Evolutionary conservation across 768 basidiomycete genomes (phyloP), one percentile per base, ranked within the genome.

Genomic region (Hygrophorus russula): DNA sequence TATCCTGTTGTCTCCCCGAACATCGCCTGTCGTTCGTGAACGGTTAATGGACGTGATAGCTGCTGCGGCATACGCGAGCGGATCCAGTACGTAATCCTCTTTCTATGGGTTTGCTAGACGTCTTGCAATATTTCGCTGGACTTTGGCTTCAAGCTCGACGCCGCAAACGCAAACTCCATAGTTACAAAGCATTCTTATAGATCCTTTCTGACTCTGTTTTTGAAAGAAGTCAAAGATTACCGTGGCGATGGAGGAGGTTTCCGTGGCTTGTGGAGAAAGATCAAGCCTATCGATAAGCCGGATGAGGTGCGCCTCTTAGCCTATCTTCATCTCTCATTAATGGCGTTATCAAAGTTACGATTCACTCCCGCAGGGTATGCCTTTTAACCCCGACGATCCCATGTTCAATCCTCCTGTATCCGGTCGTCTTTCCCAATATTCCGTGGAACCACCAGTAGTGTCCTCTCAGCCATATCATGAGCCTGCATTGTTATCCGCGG

Each of bases 1-100:
- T 13, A 70, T 86, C 14, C 62, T 90, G 3, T 65, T 60, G 1
- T 75, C 73, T 0, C 53, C 74, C 0, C 68, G 74, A 35, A 87
- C 87, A 0, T 73, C 76, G 0, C 89, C 87, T 7, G 88, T 90
- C 1, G 85, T 89, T 0, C 70, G 78, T 33, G 88, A 91, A 54
- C 73, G 88, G 4, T 55, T 96, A 30, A 62, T 88, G 46, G 82
- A 89, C 49, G 82, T 92, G 0, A 65, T 96, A 3, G 87, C 80
- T 2, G 88, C 85, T 15, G 82, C 90, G 6, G 81, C 84, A 1
- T 92, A 73, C 54, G 72, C 78, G 12, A 80, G 71, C 56, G 70
- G 74, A 41, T 52, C 55, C 5, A 68, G 71, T 69, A 49, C 55
- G 68, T 66, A 35, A 12, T 44, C 46, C 12, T 14, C 34, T 35